These are phyloP conservation scores for Protomyces arabidopsidicola DNA, from an alignment of 1,139 yeast genomes.

Conservation along the genomic window DNA sequence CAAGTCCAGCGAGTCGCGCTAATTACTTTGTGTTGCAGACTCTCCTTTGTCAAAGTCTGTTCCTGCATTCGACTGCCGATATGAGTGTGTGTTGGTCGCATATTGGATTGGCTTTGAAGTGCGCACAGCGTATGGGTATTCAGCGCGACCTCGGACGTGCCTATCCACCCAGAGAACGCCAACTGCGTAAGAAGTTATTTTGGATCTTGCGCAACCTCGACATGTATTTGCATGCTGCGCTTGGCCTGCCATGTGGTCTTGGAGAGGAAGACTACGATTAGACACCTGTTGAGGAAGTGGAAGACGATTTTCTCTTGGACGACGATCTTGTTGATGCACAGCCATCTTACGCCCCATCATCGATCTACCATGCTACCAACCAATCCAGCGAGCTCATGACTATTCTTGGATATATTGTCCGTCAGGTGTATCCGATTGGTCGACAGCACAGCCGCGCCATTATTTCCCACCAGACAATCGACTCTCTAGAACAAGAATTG, in stretches of 20 bases:
- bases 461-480: slow-evolving; percentile 58
- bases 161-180: slow-evolving; percentile 77
- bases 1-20: slow-evolving; percentile 58
- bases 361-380: slow-evolving; percentile 68
- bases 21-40: slow-evolving; percentile 70
- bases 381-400: slow-evolving; percentile 71
- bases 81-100: slow-evolving; percentile 86
- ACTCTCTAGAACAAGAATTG: slow-evolving; percentile 66
- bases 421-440: slow-evolving; percentile 40
- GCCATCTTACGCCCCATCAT: slow-evolving; percentile 37
- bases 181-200: slow-evolving; percentile 76
- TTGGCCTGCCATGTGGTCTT: slow-evolving; percentile 71
- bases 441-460: slow-evolving; percentile 41
- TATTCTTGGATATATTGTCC: slow-evolving; percentile 54
- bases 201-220: slow-evolving; percentile 92
- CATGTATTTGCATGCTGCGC: slow-evolving; percentile 78
- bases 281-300: slow-evolving; percentile 75
- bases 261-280: slow-evolving; percentile 82
- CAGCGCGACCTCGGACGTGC: slow-evolving; percentile 68
- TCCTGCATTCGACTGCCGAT: slow-evolving; percentile 84
- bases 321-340: slow-evolving; percentile 47
- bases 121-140: slow-evolving; percentile 80
- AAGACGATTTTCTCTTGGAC: slow-evolving; percentile 74
- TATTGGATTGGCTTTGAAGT: slow-evolving; percentile 84
- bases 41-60: slow-evolving; percentile 59